Conservation (phyloP, 1,139 yeast genomes). For the Debaryomycetaceae sp. region DNA sequence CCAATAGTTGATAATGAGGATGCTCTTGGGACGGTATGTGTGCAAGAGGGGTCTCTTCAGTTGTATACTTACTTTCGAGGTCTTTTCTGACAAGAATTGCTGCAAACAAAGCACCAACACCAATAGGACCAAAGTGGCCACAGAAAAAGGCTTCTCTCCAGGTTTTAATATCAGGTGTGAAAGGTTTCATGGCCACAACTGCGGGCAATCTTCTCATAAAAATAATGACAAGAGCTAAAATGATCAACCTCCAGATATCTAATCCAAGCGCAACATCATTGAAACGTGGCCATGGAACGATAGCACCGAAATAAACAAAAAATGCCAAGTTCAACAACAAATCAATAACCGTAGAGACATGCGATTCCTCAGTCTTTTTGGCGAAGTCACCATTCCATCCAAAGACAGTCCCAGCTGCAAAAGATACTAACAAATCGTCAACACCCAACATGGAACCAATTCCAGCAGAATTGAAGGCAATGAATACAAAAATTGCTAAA, state of each 20-base stretch:
- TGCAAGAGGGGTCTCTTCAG: conserved; percentile 59
- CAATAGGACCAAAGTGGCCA: conserved; percentile 98
- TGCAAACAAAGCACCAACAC: conserved; percentile 95
- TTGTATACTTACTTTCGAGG: conserved; percentile 55
- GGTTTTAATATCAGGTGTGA: conserved; percentile 87
- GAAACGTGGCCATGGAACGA: conserved; percentile 88
- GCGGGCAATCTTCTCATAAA: conserved; percentile 87
- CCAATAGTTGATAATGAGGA: conserved; percentile 67
- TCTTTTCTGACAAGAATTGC: conserved; percentile 80
- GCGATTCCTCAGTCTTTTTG: conserved; percentile 81
- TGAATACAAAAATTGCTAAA: conserved; percentile 81
- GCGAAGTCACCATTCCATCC: conserved; percentile 98
- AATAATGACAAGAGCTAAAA: conserved; percentile 80
- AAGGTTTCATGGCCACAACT: conserved; percentile 68
- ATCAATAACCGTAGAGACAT: conserved; percentile 91
- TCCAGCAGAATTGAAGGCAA: conserved; percentile 89
- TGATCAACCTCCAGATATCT: conserved; percentile 78
- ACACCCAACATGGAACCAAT: conserved; percentile 89
- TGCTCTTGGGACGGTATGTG: conserved; percentile 51
- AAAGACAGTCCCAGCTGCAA: conserved; percentile 95
- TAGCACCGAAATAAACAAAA: conserved; percentile 91
- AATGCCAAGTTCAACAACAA: conserved; percentile 78
- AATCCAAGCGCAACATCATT: conserved; percentile 66
- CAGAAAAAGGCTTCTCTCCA: conserved; percentile 97
- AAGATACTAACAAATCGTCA: conserved; percentile 88